A percentile compares a stretch with the other conserved stretches of the same genome.
phyloP scores from a whole-genome alignment of 106 monocot genomes.

The Dioscorea dumetorum region DNA sequence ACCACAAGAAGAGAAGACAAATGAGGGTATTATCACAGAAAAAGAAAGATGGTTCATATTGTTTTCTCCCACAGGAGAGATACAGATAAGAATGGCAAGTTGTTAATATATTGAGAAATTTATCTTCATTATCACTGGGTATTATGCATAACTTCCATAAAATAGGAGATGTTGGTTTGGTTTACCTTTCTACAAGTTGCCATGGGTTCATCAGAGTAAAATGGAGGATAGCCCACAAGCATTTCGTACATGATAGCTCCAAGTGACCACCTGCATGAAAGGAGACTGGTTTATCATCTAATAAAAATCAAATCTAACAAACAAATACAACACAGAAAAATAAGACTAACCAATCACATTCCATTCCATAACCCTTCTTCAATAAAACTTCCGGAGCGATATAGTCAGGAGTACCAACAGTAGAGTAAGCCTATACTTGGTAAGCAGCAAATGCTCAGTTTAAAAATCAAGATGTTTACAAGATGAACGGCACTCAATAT shows the following conservation, averaged over 20 bases:
- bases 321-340: slow-evolving; percentile 1
- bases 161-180: not conserved
- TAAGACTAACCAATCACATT: slow-evolving; percentile 83
- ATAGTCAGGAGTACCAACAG: slow-evolving; percentile 95
- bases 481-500: too few relatives aligned
- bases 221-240: slow-evolving; percentile 96
- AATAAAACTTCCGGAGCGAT: slow-evolving; percentile 94
- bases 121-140: not conserved
- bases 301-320: not conserved
- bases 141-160: not conserved
- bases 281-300: not conserved
- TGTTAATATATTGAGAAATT: not conserved
- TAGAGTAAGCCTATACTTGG: slow-evolving; percentile 74
- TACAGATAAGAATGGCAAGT: not conserved
- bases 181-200: slow-evolving; percentile 85
- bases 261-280: slow-evolving; percentile 73
- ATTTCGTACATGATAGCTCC: slow-evolving; percentile 98
- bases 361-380: slow-evolving; percentile 95
- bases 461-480: too few relatives aligned
- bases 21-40: too few relatives aligned
- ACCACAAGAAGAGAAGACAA: too few relatives aligned
- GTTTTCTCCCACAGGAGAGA: not conserved
- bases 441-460: not conserved
- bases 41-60: too few relatives aligned
- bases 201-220: slow-evolving; percentile 99